These are phyloP conservation scores for Chlamydomonas eustigma DNA, from an alignment of 139 green algal species.

Conservation along the genomic window DNA sequence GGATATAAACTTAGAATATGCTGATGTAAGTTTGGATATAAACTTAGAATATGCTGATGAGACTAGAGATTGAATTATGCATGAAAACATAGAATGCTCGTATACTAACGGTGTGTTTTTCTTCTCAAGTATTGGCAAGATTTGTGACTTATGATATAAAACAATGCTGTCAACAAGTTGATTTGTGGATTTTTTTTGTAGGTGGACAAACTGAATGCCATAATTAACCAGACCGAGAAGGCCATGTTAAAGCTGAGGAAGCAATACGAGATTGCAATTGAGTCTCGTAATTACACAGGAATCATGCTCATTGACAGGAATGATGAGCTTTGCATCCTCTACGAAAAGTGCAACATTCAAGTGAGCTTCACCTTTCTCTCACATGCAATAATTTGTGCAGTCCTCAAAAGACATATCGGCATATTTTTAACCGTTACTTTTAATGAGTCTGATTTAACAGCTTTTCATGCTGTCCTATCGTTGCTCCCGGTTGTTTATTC, in stretches of 20 bases:
- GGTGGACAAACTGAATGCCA: conserved; percentile 73
- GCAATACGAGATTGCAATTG: conserved; percentile 60
- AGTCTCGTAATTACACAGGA: conserved; percentile 62
- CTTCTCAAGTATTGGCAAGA: too few species aligned
- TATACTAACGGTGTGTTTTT: too few species aligned
- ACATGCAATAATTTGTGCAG: too few species aligned
- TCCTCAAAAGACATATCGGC: too few species aligned
- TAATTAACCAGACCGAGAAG: conserved; percentile 64
- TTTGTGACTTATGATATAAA: too few species aligned
- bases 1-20: too few species aligned
- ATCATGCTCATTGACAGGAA: conserved; percentile 79
- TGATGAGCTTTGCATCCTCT: conserved; percentile 83
- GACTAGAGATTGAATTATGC: too few species aligned
- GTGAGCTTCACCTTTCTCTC: too few species aligned
- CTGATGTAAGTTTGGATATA: too few species aligned
- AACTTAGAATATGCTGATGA: too few species aligned
- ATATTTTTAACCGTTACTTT: too few species aligned
- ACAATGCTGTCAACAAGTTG: background rate
- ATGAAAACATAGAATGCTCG: too few species aligned
- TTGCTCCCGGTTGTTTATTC: background rate
- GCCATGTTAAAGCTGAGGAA: conserved; percentile 58
- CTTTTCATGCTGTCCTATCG: background rate
- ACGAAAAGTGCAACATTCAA: conserved; percentile 75
- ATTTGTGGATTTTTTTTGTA: background rate
- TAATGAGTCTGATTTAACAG: background rate